A percentile compares a stretch with the other conserved stretches of the same genome.
phyloP scores from a whole-genome alignment of 768 basidiomycete species.

The Hericium erinaceus region DNA sequence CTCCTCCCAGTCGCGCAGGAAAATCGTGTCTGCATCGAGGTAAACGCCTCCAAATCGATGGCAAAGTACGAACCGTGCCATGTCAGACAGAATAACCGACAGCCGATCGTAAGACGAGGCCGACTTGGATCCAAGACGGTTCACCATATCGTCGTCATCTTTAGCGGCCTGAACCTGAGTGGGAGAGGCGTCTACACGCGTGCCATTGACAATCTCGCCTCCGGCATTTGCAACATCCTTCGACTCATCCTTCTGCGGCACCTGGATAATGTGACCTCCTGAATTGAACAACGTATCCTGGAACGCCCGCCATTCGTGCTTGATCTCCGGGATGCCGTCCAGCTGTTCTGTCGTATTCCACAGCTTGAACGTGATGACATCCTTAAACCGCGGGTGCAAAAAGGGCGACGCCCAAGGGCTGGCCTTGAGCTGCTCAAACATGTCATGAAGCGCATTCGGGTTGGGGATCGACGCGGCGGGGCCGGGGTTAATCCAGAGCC shows the following conservation, averaged over 20 bases:
- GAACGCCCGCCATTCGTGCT: constrained; percentile 80
- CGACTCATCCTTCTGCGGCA: constrained; percentile 36
- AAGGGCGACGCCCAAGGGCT: constrained; percentile 97
- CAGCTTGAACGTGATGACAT: constrained; percentile 88
- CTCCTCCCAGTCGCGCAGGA: constrained; percentile 97
- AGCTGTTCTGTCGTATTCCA: constrained; percentile 99
- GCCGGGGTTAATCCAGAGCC: constrained; percentile 99
- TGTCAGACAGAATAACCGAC: constrained; percentile 90
- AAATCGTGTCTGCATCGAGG: constrained; percentile 92
- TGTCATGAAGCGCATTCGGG: constrained; percentile 67
- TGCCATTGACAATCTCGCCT: constrained; percentile 11
- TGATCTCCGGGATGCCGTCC: constrained; percentile 83
- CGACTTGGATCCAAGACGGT: constrained; percentile 85
- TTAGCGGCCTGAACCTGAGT: constrained; percentile 8
- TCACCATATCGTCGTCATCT: constrained; percentile 46
- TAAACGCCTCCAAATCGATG: constrained; percentile 96
- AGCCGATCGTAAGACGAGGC: constrained; percentile 82
- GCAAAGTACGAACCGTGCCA: constrained; percentile 95
- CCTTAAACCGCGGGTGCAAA: constrained; percentile 85
- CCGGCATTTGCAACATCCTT: constrained; percentile 23
- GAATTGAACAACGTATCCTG: constrained; percentile 80
- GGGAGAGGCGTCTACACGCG: constrained; percentile 8
- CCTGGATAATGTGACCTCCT: constrained; percentile 65
- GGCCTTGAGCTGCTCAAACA: constrained; percentile 70
- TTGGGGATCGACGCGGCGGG: constrained; percentile 87